Conservation (phyloP, 2,329 filamentous ascomycete genomes). For the Chaetomium sp. region DNA sequence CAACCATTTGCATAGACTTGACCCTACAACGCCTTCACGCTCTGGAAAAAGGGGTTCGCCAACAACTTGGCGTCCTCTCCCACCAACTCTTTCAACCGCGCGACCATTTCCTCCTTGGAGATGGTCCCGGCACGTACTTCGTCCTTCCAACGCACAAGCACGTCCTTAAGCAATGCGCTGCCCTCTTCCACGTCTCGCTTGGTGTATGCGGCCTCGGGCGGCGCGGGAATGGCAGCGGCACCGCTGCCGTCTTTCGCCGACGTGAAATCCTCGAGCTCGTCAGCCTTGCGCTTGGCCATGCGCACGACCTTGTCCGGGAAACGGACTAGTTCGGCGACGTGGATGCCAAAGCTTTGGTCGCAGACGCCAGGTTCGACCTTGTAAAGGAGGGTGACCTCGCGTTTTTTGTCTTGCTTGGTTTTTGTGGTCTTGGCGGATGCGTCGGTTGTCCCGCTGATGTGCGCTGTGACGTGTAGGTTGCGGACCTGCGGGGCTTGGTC, state of each 20-base stretch:
- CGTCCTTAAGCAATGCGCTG: slow-evolving; percentile 73
- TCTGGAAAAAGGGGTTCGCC: slow-evolving; percentile 65
- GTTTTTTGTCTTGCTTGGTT: slow-evolving; percentile 40
- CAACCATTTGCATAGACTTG: too few relatives aligned
- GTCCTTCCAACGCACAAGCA: slow-evolving; percentile 80
- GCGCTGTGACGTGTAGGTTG: slow-evolving; percentile 93
- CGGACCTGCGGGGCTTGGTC: slow-evolving; percentile 81
- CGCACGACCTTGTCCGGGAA: slow-evolving; percentile 96
- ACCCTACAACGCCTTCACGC: slow-evolving; percentile 46
- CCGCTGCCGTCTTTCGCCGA: slow-evolving; percentile 55
- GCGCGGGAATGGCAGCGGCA: slow-evolving; percentile 30
- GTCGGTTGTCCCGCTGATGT: slow-evolving; percentile 59
- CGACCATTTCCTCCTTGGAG: slow-evolving; percentile 69
- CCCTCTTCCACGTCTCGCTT: slow-evolving; percentile 88
- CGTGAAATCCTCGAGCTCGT: slow-evolving; percentile 89
- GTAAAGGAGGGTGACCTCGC: slow-evolving; percentile 92
- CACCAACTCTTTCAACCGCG: slow-evolving; percentile 73
- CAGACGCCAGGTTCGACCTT: slow-evolving; percentile 94
- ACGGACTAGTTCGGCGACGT: slow-evolving; percentile 91
- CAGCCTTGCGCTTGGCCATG: slow-evolving; percentile 98
- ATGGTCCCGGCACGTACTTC: slow-evolving; percentile 55
- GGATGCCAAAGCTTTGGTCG: slow-evolving; percentile 96
- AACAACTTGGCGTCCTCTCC: slow-evolving; percentile 59
- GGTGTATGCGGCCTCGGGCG: slow-evolving; percentile 53
- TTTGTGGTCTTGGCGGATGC: slow-evolving; percentile 19